Evolutionary conservation across 495 filamentous ascomycete species (phyloP).

Genomic region (Aeminium ludgeri): DNA sequence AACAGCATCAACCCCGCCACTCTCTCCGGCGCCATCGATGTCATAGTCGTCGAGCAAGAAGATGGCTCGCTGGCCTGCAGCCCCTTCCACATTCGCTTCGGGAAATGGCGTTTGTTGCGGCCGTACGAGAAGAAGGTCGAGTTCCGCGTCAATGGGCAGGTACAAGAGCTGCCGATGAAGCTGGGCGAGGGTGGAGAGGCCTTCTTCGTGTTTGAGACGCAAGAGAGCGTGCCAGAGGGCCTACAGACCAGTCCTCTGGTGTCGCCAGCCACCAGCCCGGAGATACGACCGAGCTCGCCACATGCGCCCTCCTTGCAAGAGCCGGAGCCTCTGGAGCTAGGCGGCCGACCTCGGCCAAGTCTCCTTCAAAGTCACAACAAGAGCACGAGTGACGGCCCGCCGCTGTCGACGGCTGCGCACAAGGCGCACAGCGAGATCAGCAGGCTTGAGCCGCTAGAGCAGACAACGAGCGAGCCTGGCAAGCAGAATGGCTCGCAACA

Average conservation of each 20-base stretch:
- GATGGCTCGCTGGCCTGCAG: slow-evolving; percentile 84
- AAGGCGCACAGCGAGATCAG: slow-evolving; percentile 10
- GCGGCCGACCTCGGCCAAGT: slow-evolving; percentile 11
- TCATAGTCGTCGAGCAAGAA: slow-evolving; percentile 94
- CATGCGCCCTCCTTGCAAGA: slow-evolving; percentile 42
- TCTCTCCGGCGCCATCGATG: slow-evolving; percentile 92
- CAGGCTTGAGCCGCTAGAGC: too few relatives aligned
- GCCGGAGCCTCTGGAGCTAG: slow-evolving; percentile 68
- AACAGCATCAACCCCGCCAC: slow-evolving; percentile 98
- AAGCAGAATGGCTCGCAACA: slow-evolving; percentile 1
- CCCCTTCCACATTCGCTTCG: slow-evolving; percentile 96
- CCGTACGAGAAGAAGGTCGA: slow-evolving; percentile 99
- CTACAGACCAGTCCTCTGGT: slow-evolving; percentile 88
- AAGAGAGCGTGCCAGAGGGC: slow-evolving; percentile 67
- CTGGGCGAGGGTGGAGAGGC: slow-evolving; percentile 93
- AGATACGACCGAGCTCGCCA: slow-evolving; percentile 32
- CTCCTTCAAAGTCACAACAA: slow-evolving; percentile 1
- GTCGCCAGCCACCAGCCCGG: slow-evolving; percentile 69
- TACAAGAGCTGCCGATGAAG: slow-evolving; percentile 95
- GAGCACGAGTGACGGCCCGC: slow-evolving; percentile 6
- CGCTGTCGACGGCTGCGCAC: neutral
- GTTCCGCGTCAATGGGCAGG: slow-evolving; percentile 82
- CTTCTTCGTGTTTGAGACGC: slow-evolving; percentile 96
- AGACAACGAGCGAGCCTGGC: neutral
- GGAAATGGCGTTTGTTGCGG: slow-evolving; percentile 89